A percentile compares a stretch with the other conserved stretches of the same genome.
These are phyloP conservation scores for Jaapia argillacea DNA, from an alignment of 768 basidiomycete species.

Conservation along the genomic window DNA sequence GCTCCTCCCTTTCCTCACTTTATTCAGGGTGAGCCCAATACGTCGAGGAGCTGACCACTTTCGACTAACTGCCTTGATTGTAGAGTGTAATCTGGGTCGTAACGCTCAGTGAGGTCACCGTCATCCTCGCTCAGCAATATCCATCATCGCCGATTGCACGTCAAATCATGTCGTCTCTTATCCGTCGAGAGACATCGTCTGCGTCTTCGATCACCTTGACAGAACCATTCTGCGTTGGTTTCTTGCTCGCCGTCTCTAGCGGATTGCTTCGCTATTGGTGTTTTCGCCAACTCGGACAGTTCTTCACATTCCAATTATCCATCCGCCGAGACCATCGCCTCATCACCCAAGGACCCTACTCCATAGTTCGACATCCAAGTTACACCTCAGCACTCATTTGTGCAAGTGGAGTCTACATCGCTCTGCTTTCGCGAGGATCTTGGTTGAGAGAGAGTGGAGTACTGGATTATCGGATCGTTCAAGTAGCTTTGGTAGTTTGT, in stretches of 20 bases:
- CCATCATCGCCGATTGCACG: not conserved
- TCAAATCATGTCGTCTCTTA: not conserved
- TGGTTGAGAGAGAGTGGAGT: constrained; percentile 11
- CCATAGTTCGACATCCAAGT: constrained; percentile 18
- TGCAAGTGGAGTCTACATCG: constrained; percentile 3
- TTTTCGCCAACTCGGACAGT: constrained; percentile 14
- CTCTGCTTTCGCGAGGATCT: constrained; percentile 4
- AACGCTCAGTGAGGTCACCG: not conserved
- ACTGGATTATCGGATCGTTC: not conserved
- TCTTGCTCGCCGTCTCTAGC: constrained; percentile 10
- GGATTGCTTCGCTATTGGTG: constrained; percentile 16
- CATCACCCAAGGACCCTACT: constrained; percentile 20
- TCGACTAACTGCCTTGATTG: too few species aligned
- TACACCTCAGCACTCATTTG: constrained; percentile 14
- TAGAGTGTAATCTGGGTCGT: too few species aligned
- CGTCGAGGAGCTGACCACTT: too few species aligned
- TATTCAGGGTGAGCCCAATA: too few species aligned
- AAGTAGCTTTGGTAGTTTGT: not conserved
- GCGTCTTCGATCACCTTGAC: not conserved
- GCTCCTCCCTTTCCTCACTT: too few species aligned
- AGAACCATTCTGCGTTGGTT: constrained; percentile 11
- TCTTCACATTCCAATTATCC: constrained; percentile 20
- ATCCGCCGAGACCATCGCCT: constrained; percentile 16
- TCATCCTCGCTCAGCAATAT: not conserved
- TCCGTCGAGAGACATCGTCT: not conserved